These are phyloP conservation scores for Aspergillus pseudonomiae DNA, from an alignment of 2,329 filamentous ascomycete species.

Conservation along the genomic window DNA sequence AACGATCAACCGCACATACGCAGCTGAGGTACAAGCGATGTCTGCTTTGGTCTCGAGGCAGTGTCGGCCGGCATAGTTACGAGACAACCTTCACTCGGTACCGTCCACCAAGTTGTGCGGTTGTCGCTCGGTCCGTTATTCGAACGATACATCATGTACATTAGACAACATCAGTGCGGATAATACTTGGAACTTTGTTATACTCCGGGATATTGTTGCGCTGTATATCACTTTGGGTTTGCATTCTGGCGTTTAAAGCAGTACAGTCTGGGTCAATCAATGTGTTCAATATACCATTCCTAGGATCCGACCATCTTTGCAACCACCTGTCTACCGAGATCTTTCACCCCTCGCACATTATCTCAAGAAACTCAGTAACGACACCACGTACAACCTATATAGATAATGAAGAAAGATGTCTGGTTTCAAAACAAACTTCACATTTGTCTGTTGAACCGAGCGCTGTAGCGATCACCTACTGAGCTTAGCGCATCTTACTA, in stretches of 20 bases:
- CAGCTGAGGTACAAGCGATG: not conserved
- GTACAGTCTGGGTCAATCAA: conserved; percentile 29
- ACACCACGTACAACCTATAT: not conserved
- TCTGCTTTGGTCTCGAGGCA: not conserved
- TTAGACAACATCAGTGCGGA: conserved; percentile 22
- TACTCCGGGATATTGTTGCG: conserved; percentile 9
- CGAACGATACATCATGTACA: conserved; percentile 27
- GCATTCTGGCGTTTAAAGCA: conserved; percentile 31
- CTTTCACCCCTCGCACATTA: not conserved
- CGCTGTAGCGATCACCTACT: conserved; percentile 35
- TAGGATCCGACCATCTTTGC: conserved; percentile 4
- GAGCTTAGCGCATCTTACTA: conserved; percentile 15
- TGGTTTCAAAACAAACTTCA: not conserved
- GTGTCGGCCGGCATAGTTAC: not conserved
- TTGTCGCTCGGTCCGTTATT: conserved; percentile 4
- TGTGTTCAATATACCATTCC: conserved; percentile 20
- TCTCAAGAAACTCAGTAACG: not conserved
- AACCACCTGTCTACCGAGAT: not conserved
- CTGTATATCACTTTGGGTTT: conserved; percentile 25
- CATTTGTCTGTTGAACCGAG: conserved; percentile 31
- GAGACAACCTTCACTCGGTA: not conserved
- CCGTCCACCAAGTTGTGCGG: not conserved
- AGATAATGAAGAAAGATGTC: not conserved
- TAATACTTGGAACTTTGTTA: conserved; percentile 5
- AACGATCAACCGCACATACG: not conserved